Base-by-base conservation (phyloP, 2,329 filamentous ascomycete genomes). In the Fusarium incarnatum region DNA sequence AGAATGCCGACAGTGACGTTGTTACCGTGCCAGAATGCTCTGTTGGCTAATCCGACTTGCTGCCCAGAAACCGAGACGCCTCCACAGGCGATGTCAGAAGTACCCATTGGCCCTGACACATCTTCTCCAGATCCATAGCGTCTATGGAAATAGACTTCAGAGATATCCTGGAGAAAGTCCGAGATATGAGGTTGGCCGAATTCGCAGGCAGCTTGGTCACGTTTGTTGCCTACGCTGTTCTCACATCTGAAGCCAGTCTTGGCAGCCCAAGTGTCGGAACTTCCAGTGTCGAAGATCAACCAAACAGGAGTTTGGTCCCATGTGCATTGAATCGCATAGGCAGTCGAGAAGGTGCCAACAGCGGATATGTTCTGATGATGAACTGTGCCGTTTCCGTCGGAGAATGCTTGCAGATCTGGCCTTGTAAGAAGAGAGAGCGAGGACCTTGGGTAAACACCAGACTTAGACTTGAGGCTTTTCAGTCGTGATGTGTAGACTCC, bases 1-100 rank as follows among this genome's bases (percentile, higher is more conserved):
- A 87, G 75, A 46, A 87, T 77, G 8, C 85, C 85, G 57, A 83
- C 83, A 25, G 85, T 87, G 45, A 82, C 70, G 73, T 86, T 86
- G 76, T 86, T 82, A 47, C 85, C 85, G 58, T 79, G 79, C 85
- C 85, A 87, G 72, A 81, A 81, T 4, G 85, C 85, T 60, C 77
- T 78, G 70, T 82, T 85, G 46, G 83, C 85, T 22, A 87, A 78
- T 15, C 81, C 84, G 46, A 86, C 80, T 70, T 85, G 81, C 74
- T 86, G 85, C 32, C 78, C 76, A 20, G 75, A 72, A 37, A 86
- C 84, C 0, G 75, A 77, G 30, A 87, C 71, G 11, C 83, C 83
- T 5, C 81, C 84, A 18, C 86, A 79, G 0, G 80, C 77, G 42
- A 87, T 77, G 65, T 86, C 82, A 47, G 81, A 80, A 60, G 76